phyloP scores from a whole-genome alignment of 441 rosid species.

The Adansonia madagascariensis region DNA sequence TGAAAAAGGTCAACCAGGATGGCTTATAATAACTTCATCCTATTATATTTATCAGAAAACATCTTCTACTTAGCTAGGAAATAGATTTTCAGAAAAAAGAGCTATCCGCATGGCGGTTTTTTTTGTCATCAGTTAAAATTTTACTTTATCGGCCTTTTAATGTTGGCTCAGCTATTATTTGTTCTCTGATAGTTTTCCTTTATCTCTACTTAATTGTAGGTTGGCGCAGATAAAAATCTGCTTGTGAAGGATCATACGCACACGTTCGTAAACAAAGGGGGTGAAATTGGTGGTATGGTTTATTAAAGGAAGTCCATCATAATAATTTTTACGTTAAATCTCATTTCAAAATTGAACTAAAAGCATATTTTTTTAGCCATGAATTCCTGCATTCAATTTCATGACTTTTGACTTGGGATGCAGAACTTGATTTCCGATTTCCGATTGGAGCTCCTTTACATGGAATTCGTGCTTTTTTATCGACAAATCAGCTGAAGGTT shows the following conservation, averaged over 20 bases:
- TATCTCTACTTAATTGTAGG: slow-evolving; percentile 47
- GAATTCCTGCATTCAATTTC: slow-evolving; percentile 20
- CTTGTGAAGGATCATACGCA: slow-evolving; percentile 97
- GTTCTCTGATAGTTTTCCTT: slow-evolving; percentile 29
- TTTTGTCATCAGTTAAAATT: neutral
- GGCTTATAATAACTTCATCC: neutral
- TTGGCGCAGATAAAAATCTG: slow-evolving; percentile 86
- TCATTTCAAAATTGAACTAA: neutral
- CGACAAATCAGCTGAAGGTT: slow-evolving; percentile 93
- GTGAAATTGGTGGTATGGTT: slow-evolving; percentile 78
- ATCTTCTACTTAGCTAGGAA: neutral
- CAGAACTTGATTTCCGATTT: slow-evolving; percentile 98
- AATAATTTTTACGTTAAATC: neutral
- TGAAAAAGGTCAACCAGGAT: slow-evolving; percentile 75
- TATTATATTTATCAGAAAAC: neutral
- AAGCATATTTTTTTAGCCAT: slow-evolving; percentile 13
- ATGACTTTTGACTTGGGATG: slow-evolving; percentile 32
- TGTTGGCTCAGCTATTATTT: slow-evolving; percentile 2
- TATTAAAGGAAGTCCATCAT: slow-evolving; percentile 6
- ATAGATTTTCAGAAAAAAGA: neutral
- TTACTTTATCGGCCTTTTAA: neutral
- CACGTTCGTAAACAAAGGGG: slow-evolving; percentile 90
- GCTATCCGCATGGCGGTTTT: neutral
- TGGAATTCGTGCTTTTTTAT: slow-evolving; percentile 81
- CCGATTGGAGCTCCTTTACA: slow-evolving; percentile 95